Base-by-base conservation (phyloP, 2,329 filamentous ascomycete genomes). In the Botrytis cinerea region DNA sequence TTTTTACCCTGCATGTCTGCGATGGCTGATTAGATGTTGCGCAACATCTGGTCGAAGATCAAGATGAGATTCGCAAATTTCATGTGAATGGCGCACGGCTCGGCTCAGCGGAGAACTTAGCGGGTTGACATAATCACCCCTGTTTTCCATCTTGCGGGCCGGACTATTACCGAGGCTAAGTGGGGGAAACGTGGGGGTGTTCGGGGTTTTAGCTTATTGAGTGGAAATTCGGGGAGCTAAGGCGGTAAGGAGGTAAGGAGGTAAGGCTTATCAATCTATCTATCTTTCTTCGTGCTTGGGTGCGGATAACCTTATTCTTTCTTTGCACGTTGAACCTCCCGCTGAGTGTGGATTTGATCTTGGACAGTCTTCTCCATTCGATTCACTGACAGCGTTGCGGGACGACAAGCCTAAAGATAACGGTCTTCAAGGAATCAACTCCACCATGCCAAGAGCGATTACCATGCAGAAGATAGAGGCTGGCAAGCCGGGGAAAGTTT, bases 401-500 rank as follows among this genome's bases (percentile, higher is more conserved):
- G n/a, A 57, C n/a, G n/a, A 32, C n/a, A 28, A 57, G 51, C n/a
- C 51, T 57, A 16, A 14, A 57, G n/a, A 57, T 57, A 28, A 57
- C 14, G 1, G n/a, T 32, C n/a, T 4, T 40, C 32, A 61, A 10
- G 59, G 22, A 70, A 61, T 12, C 22, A 22, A 28, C n/a, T 25
- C 59, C 70, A 77, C 57, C 61, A 80, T 80, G 79, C 78, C 77
- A 20, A 78, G 75, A 74, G 77, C 77, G 59, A 76, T 80, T 43
- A 76, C 74, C 20, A 80, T 95, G 76, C 86, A 90, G 79, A 87
- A 93, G 77, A 85, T 92, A 70, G 91, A 94, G 77, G 77, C 74
- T 16, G 93, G 92, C 78, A 95, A 95, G 84, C 94, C 94, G 14
- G 94, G 94, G 73, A 86, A 95, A 82, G 95, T 98, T 75, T 97